Evolutionary conservation across 2,329 filamentous ascomycete species (phyloP), one percentile per base, ranked within the genome.

Genomic region (Lomentospora prolificans): DNA sequence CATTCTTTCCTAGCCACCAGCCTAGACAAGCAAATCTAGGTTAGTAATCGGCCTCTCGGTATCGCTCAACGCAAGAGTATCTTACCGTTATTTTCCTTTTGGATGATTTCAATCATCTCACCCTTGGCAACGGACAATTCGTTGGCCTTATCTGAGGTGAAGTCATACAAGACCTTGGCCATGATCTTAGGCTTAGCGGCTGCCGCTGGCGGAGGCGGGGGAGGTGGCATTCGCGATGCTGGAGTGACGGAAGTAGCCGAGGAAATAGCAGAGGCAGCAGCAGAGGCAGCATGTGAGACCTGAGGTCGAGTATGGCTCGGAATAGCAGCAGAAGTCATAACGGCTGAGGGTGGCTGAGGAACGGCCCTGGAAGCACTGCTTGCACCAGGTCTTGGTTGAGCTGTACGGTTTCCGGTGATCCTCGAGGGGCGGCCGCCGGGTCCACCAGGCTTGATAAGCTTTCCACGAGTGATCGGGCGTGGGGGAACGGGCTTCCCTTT

Each of bases 1-100:
- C 72, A 59, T 86, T 88, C 75, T 90, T 92, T 60, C 86, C 94
- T 50, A 97, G 78, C 92, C 92, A 97, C 94, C 94, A 99, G 55
- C 94, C 92, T 96, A 22, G 12, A 53, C 54, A 76, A 71, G 57
- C 51, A 50, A 24, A 4, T 10, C 8, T n/a, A n/a, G 25, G 14
- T 24, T n/a, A n/a, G 19, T 57, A 72, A 58, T 70, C 69, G n/a
- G n/a, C n/a, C n/a, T n/a, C n/a, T n/a, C n/a, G n/a, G n/a, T n/a
- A n/a, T n/a, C n/a, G n/a, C n/a, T n/a, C n/a, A n/a, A n/a, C n/a
- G n/a, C n/a, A n/a, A 12, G 6, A 48, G 50, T 69, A 24, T 30
- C 85, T 70, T 81, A 96, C 92, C 94, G 67, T 97, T 97, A 69
- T 81, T 85, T 71, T 96, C 92, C 71, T 96, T 96, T 66, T 94